phyloP scores from a whole-genome alignment of 2,329 filamentous ascomycete species.

The Aspergillus awamori region DNA sequence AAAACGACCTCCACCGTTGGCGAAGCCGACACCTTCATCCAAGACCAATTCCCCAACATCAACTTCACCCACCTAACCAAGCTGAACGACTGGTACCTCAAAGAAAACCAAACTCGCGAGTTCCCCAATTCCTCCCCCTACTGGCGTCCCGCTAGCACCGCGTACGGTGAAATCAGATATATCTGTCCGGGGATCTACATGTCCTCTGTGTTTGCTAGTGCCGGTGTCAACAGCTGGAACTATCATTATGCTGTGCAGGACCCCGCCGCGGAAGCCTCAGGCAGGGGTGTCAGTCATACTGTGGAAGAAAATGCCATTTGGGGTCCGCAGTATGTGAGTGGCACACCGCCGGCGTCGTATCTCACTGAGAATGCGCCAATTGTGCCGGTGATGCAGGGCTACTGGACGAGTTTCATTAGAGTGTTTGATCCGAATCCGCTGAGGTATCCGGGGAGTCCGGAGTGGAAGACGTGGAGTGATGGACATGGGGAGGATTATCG shows the following conservation, averaged over 20 bases:
- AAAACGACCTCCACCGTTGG: constrained; percentile 49
- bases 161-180: constrained; percentile 68
- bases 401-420: constrained; percentile 75
- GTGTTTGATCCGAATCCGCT: constrained; percentile 66
- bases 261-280: constrained; percentile 53
- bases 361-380: constrained; percentile 58
- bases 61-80: constrained; percentile 52
- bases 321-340: constrained; percentile 60
- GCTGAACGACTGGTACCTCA: constrained; percentile 62
- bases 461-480: constrained; percentile 55
- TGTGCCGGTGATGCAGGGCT: constrained; percentile 65
- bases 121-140: constrained; percentile 57
- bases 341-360: constrained; percentile 59
- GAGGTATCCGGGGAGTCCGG: constrained; percentile 50
- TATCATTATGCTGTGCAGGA: constrained; percentile 73
- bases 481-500: constrained; percentile 32
- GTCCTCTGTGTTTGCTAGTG: constrained; percentile 45
- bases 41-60: constrained; percentile 61
- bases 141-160: constrained; percentile 62
- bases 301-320: constrained; percentile 69
- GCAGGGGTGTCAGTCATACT: constrained; percentile 68
- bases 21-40: constrained; percentile 59
- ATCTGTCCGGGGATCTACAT: constrained; percentile 65
- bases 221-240: constrained; percentile 57
- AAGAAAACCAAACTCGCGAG: constrained; percentile 43